Percentiles rank a stretch among this genome's conserved stretches.
Evolutionary conservation across 192 early-diverging fungal species (phyloP).

Genomic region (Mortierella hygrophila): DNA sequence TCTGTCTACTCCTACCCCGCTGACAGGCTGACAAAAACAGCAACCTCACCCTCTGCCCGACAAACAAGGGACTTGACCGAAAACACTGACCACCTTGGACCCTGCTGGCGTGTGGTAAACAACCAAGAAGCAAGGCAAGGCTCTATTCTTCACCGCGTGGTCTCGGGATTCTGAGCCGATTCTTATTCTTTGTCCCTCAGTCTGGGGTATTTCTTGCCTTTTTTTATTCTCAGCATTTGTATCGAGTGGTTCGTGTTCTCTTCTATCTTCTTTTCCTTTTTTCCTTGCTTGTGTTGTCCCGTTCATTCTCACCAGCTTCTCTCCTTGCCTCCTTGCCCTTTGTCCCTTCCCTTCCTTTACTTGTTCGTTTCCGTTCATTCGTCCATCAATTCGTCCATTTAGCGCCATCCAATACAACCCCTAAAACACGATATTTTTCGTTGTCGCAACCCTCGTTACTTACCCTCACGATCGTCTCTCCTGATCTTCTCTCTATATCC

Average conservation of each 20-base stretch:
- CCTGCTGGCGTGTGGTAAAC: neutral
- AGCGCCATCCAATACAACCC: neutral
- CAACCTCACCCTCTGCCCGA: too few relatives aligned
- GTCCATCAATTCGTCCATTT: neutral
- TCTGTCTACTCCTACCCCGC: too few relatives aligned
- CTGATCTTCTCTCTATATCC: neutral
- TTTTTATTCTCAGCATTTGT: constrained; percentile 1
- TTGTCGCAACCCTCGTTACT: neutral
- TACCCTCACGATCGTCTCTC: neutral
- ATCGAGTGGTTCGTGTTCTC: too few relatives aligned
- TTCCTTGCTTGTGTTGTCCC: neutral
- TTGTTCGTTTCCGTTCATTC: neutral
- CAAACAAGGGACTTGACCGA: too few relatives aligned
- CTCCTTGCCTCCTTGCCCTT: neutral
- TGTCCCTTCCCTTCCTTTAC: neutral
- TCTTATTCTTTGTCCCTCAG: neutral
- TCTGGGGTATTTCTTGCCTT: neutral
- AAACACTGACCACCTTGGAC: constrained; percentile 3
- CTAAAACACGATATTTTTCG: neutral
- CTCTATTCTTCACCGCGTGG: neutral
- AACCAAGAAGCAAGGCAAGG: neutral
- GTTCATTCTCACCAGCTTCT: neutral
- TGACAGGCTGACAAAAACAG: too few relatives aligned
- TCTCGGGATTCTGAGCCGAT: neutral
- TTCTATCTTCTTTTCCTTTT: neutral